Percentiles rank a stretch among this genome's conserved stretches.
Evolutionary conservation across 306 rosid genomes (phyloP).

Genomic region (Citrullus colocynthis): DNA sequence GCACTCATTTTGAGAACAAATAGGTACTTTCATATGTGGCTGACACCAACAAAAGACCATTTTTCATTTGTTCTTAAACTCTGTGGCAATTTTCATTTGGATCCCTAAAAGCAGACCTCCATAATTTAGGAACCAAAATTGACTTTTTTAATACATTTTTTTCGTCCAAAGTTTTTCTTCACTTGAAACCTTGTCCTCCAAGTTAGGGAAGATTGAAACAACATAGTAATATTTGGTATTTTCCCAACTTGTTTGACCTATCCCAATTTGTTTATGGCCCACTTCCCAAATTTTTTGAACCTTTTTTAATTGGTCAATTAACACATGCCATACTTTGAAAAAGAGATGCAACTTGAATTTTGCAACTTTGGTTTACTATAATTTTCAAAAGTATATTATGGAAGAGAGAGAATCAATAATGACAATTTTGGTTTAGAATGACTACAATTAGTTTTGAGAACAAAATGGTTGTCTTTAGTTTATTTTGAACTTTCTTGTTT

Average conservation of each 20-base stretch:
- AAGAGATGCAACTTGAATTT: neutral
- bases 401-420: neutral
- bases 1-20: no score
- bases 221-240: neutral
- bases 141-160: no score
- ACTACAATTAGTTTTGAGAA: neutral
- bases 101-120: no score
- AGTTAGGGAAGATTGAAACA: neutral
- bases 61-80: no score
- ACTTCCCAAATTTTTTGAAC: neutral
- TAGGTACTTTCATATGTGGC: no score
- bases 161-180: no score
- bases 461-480: neutral
- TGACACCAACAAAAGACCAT: no score
- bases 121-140: no score
- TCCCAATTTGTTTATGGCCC: neutral
- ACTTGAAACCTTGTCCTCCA: neutral
- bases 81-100: no score
- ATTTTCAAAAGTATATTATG: neutral
- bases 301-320: no score
- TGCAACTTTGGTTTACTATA: neutral
- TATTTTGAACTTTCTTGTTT: neutral
- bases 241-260: neutral
- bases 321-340: neutral
- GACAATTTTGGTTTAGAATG: neutral